These are phyloP conservation scores for Phytophthora brassicae DNA, from an alignment of 352 stramenopile genomes.

Conservation along the genomic window DNA sequence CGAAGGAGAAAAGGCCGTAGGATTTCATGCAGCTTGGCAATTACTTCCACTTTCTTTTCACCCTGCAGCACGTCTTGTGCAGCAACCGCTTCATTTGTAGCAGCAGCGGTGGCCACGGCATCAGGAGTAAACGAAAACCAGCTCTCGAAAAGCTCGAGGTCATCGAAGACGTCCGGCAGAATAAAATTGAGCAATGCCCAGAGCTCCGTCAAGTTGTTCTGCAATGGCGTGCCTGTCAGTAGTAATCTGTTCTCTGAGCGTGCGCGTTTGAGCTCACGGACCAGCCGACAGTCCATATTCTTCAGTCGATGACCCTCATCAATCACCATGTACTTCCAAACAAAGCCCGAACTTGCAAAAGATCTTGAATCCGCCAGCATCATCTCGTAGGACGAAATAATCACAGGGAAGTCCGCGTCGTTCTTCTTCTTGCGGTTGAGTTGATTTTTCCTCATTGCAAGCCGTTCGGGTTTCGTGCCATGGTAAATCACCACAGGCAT, in stretches of 20 bases:
- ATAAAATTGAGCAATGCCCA: constrained; percentile 99
- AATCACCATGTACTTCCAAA: constrained; percentile 96
- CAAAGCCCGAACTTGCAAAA: constrained; percentile 63
- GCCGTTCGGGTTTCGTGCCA: constrained; percentile 70
- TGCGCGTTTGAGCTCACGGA: constrained; percentile 93
- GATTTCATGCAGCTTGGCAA: constrained; percentile 97
- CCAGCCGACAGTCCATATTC: constrained; percentile 96
- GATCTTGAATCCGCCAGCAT: constrained; percentile 72
- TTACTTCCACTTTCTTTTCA: constrained; percentile 91
- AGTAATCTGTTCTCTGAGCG: constrained; percentile 93
- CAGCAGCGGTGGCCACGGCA: constrained; percentile 27
- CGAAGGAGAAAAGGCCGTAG: constrained; percentile 96
- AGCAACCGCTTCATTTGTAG: constrained; percentile 71
- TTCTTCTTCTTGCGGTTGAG: constrained; percentile 55
- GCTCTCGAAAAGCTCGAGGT: constrained; percentile 97
- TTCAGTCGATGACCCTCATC: constrained; percentile 98
- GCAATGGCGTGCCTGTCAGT: constrained; percentile 95
- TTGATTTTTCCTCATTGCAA: constrained; percentile 45
- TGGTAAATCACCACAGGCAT: constrained; percentile 99
- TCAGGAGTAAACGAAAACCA: constrained; percentile 98
- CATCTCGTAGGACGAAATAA: constrained; percentile 90
- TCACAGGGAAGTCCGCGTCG: constrained; percentile 74
- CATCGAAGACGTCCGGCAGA: constrained; percentile 97
- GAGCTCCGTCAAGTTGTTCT: constrained; percentile 98
- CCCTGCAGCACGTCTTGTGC: constrained; percentile 89